Percentiles rank a stretch among this genome's conserved stretches.
Conservation (phyloP, 176 grass and related monocot species). For the Avena insularis region DNA sequence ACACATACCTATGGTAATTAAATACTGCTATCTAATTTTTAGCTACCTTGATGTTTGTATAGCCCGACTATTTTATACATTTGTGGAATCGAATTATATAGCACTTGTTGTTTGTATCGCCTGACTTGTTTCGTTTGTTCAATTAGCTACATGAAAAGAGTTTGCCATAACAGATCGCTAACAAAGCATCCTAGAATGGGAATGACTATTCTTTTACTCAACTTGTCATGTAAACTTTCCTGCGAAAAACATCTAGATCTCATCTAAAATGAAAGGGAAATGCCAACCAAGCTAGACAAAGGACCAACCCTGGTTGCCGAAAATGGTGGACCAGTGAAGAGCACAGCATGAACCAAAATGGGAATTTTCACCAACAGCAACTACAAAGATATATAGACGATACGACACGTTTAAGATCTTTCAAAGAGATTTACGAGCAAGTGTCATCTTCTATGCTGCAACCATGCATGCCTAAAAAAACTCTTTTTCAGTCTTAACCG, state of each 20-base stretch:
- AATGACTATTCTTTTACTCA: not conserved
- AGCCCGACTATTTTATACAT: too few species aligned
- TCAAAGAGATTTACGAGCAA: not conserved
- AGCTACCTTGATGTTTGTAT: too few species aligned
- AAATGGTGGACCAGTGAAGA: not conserved
- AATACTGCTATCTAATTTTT: too few species aligned
- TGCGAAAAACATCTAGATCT: too few species aligned
- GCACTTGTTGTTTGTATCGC: not conserved
- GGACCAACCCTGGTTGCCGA: not conserved
- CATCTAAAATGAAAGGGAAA: not conserved
- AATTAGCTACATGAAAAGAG: not conserved
- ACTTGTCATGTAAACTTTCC: slow-evolving; percentile 7
- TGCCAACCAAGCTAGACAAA: not conserved
- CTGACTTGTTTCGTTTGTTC: not conserved
- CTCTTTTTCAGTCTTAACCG: too few species aligned
- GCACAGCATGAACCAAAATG: not conserved
- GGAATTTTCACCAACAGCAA: not conserved
- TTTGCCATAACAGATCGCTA: not conserved
- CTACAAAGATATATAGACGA: not conserved
- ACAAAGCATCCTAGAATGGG: not conserved
- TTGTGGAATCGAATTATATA: too few species aligned
- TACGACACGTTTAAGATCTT: not conserved
- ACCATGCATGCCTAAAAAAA: too few species aligned
- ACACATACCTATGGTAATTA: too few species aligned
- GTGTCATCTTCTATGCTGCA: not conserved